These are phyloP conservation scores for Drechslerella stenobrocha DNA, from an alignment of 2,329 filamentous ascomycete genomes.

Conservation along the genomic window DNA sequence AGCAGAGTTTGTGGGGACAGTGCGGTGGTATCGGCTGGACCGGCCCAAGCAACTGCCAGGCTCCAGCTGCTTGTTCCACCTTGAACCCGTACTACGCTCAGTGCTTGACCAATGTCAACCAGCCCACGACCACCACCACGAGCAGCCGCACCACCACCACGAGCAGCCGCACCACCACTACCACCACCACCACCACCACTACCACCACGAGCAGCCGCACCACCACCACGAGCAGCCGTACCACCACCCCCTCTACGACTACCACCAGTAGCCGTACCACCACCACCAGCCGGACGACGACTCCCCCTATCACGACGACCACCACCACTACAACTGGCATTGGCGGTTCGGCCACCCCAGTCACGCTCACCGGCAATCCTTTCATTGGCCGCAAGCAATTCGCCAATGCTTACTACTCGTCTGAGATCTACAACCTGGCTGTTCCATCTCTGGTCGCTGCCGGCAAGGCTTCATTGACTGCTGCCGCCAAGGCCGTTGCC, in stretches of 20 bases:
- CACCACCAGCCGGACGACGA: not conserved
- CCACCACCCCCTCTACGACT: too few relatives aligned
- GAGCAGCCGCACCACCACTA: constrained; percentile 6
- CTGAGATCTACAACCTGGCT: constrained; percentile 62
- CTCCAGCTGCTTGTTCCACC: constrained; percentile 49
- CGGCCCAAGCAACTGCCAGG: constrained; percentile 49
- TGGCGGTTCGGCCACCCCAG: constrained; percentile 16
- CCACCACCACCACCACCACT: constrained; percentile 7
- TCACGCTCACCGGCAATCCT: constrained; percentile 57
- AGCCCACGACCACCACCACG: constrained; percentile 23
- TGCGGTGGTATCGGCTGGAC: constrained; percentile 49
- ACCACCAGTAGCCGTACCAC: too few relatives aligned
- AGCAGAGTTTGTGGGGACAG: constrained; percentile 43
- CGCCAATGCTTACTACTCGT: constrained; percentile 63
- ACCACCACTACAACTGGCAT: constrained; percentile 15
- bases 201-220: constrained; percentile 9
- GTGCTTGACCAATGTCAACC: constrained; percentile 48
- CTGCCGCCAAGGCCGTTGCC: constrained; percentile 59
- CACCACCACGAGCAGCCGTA: constrained; percentile 12
- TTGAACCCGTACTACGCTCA: constrained; percentile 52
- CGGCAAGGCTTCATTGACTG: constrained; percentile 51
- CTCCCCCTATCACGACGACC: constrained; percentile 19
- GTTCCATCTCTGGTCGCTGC: constrained; percentile 66
- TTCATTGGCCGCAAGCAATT: constrained; percentile 61
- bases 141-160: constrained; percentile 20